Base-by-base conservation (phyloP, 2,329 filamentous ascomycete species). In the Uncinocarpus reesii region DNA sequence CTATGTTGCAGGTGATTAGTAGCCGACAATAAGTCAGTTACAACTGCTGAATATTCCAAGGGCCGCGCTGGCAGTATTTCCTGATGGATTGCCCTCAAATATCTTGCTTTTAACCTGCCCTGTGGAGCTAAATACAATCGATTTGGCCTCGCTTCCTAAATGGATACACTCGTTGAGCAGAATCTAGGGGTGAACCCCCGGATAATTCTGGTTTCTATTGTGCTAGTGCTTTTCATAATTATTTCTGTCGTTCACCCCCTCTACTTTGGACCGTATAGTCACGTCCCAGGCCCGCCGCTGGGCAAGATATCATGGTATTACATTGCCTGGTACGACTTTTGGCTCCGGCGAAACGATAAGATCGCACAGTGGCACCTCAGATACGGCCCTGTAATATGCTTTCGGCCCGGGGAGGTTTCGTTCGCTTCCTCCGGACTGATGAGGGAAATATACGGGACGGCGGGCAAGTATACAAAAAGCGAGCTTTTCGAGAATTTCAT, bases 271-370 rank as follows among this genome's bases (percentile, higher is more conserved):
- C 42, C 42, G 11, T 45, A 45, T 32, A 45, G 42, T 13, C 42
- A 37, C n/a, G 16, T 45, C 18, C 42, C 42, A 16, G 31, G 32
- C 13, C 42, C 42, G 4, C 36, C 10, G 15, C 16, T 37, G 6
- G 42, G 42, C 7, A 45, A 45, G 15, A 18, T 45, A 24, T 45
- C 42, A 2, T 45, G 42, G 42, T 45, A 45, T 15, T 45, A 45
- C 24, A 45, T 45, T 13, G 31, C 42, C 15, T 45, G 42, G 42
- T 45, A 45, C 20, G 42, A 45, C 16, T 45, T 45, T 23, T 45
- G 42, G 42, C 34, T 37, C 10, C 42, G 23, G n/a, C 13, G 42
- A 24, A 45, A 45, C 16, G 42, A 45, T n/a, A 45, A 36, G 11
- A 45, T 45, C 21, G 42, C 42, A 37, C n/a, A 45, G 37, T 45